Conservation (phyloP, 2,329 filamentous ascomycete species). For the Esteya vermicola region DNA sequence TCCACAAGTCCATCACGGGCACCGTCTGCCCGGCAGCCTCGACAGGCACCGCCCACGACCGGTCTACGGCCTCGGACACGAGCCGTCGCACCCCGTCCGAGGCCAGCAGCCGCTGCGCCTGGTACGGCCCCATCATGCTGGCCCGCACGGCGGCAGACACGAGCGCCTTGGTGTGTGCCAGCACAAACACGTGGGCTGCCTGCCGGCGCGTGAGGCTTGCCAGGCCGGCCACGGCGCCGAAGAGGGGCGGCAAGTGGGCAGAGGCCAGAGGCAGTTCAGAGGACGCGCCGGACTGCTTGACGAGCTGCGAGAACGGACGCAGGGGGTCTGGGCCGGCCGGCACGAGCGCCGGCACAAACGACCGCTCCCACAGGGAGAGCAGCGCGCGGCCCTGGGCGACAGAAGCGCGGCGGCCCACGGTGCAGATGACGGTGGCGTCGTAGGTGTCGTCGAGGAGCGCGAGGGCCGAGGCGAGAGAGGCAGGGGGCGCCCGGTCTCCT, state of each 20-base stretch:
- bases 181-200: constrained; percentile 60
- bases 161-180: constrained; percentile 63
- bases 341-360: constrained; percentile 30
- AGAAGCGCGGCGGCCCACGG: constrained; percentile 64
- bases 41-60: constrained; percentile 42
- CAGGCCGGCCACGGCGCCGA: constrained; percentile 50
- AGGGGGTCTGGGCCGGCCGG: constrained; percentile 12
- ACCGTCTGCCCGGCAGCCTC: constrained; percentile 62
- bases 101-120: constrained; percentile 61
- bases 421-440: constrained; percentile 63
- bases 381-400: constrained; percentile 64
- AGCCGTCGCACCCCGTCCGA: constrained; percentile 39
- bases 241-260: constrained; percentile 58
- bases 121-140: constrained; percentile 67
- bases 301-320: constrained; percentile 21
- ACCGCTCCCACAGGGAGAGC: constrained; percentile 62
- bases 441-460: constrained; percentile 55
- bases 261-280: constrained; percentile 26
- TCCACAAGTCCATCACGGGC: constrained; percentile 69
- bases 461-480: constrained; percentile 22
- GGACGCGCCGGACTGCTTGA: constrained; percentile 14
- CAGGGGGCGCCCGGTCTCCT: too few relatives aligned
- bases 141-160: constrained; percentile 65
- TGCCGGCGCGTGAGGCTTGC: constrained; percentile 46
- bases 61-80: constrained; percentile 42